Evolutionary conservation across 345 rosid species (phyloP), one percentile per base, ranked within the genome.

Genomic region (Aquilaria sinensis): DNA sequence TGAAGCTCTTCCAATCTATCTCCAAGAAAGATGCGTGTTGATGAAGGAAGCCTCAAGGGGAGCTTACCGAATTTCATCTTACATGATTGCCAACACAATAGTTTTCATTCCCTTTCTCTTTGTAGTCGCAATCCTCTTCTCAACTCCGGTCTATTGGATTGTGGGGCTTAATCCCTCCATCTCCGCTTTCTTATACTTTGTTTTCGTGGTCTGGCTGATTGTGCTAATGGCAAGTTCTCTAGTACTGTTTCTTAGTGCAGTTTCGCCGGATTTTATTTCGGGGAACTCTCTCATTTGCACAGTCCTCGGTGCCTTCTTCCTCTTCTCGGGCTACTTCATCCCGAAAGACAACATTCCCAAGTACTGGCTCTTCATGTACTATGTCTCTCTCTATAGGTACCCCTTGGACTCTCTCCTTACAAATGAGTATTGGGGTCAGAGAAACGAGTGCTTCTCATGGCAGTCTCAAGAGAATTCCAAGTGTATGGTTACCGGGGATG

Each of bases 1-100:
- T 0, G 98, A 93, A 77, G 96, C 98, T 9, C 89, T 93, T 46
- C 97, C 98, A 0, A 88, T 90, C 8, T 90, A 77, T 76, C 96
- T 90, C 12, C 92, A 83, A 53, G 97, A 93, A 64, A 81, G 97
- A 13, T 82, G 87, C 0, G 92, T 93, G 12, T 60, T 93, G 10
- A 90, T 90, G 98, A 93, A 88, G 72, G 98, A 93, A 66, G 62
- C 96, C 7, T 87, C 98, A 0, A 72, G 96, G 2, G 96, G 93
- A 69, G 83, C 90, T 9, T 90, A 93, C 57, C 75, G 61, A 31
- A 82, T 88, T 45, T 93, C 98, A n/a, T 86, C 97, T 2, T 90
- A 93, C 75, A 78, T 93, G 85, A 81, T 90, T 6, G 94, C 98
- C 10, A 90, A 93, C 71, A 88, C 96, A 14, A 67, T 93, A 2